Base-by-base conservation (phyloP, 2,329 filamentous ascomycete species). In the Beauveria caledonica region DNA sequence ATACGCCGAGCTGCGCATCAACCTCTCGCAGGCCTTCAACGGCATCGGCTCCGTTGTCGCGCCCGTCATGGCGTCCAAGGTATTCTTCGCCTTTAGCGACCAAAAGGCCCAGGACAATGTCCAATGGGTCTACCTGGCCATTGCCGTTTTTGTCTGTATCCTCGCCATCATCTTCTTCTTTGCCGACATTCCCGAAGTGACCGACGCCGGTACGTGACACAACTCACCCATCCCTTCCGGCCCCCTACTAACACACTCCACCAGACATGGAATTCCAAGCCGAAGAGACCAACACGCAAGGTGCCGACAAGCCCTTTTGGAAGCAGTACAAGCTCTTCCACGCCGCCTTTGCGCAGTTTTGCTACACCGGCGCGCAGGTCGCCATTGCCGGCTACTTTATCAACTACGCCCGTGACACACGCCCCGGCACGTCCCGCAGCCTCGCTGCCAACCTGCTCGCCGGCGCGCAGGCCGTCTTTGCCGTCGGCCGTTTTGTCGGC, bases 261-360 rank as follows among this genome's bases (percentile, higher is more conserved):
- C 78, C 80, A 69, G 87, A 90, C 65, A 89, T 87, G 83, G 76
- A 70, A 7, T 76, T 83, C 66, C 84, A 88, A 68, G 84, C 83
- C 2, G 73, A 77, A 40, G 78, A 83, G 62, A 69, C 79, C 3
- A 72, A 83, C 60, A 78, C 80, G 10, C 79, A 78, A 58, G 80
- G 78, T 54, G 78, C 82, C 61, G 79, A 85, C 64, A 81, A 84
- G 69, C 85, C 87, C 0, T 81, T 90, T 64, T 74, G 77, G 66
- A 88, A 88, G 72, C 87, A 90, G 66, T 91, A 88, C 71, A 83
- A 84, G 25, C 78, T 92, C 3, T 91, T 92, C 78, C 87, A 90
- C 67, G 89, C 87, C 13, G 83, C 87, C 0, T 82, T 86, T 65
- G 86, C 88, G 0, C 89, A 93, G 65, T 92, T 92, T 73, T 89